A percentile compares a stretch with the other conserved stretches of the same genome.
Conservation (phyloP, 2,329 filamentous ascomycete genomes). For the Epichloe typhina region DNA sequence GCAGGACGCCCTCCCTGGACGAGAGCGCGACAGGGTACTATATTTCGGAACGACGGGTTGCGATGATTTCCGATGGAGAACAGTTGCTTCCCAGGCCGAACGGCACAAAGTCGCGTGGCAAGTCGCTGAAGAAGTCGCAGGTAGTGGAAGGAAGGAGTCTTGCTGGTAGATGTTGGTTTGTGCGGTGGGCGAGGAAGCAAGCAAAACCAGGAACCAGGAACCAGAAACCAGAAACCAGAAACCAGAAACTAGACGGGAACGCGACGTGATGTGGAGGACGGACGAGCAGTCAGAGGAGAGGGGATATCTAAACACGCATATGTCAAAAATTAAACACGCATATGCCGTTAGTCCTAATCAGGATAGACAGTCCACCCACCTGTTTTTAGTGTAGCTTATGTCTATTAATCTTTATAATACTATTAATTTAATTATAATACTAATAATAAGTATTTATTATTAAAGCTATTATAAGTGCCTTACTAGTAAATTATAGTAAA, state of each 20-base stretch:
- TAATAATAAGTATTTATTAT: too few relatives aligned
- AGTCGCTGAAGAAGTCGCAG: neutral
- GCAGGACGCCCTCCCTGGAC: neutral
- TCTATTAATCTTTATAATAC: too few relatives aligned
- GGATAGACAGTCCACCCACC: too few relatives aligned
- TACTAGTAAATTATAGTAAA: too few relatives aligned
- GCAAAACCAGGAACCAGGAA: too few relatives aligned
- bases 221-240: too few relatives aligned
- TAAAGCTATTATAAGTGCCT: too few relatives aligned
- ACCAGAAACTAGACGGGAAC: neutral
- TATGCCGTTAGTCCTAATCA: too few relatives aligned
- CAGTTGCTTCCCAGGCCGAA: neutral
- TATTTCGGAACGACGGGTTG: neutral
- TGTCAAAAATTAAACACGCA: too few relatives aligned
- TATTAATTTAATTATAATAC: too few relatives aligned
- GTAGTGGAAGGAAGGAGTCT: neutral
- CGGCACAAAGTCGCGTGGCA: neutral
- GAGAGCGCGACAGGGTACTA: neutral
- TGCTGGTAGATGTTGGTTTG: neutral
- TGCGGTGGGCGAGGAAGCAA: neutral
- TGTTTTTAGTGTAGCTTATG: too few relatives aligned
- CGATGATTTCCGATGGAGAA: too few relatives aligned
- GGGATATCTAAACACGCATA: neutral
- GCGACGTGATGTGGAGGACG: slow-evolving; percentile 4
- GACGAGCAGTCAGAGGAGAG: neutral